Percentiles rank a stretch among this genome's conserved stretches.
phyloP scores from a whole-genome alignment of 2,329 filamentous ascomycete genomes.

The Pyrenophora seminiperda region DNA sequence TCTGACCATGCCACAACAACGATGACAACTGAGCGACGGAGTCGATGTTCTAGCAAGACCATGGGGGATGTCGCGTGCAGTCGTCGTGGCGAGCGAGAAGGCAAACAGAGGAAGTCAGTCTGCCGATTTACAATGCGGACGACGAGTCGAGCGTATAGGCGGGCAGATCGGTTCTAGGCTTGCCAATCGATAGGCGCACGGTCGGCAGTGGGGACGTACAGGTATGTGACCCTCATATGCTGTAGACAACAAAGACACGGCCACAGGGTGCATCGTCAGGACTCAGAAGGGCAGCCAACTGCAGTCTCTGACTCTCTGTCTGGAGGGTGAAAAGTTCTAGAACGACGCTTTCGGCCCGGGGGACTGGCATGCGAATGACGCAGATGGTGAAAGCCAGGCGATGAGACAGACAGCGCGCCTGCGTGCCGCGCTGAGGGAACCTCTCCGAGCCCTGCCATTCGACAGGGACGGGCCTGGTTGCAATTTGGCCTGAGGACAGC shows the following conservation, averaged over 20 bases:
- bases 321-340: constrained; percentile 21
- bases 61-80: constrained; percentile 6
- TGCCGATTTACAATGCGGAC: constrained; percentile 6
- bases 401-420: constrained; percentile 7
- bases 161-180: constrained; percentile 29
- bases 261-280: not conserved
- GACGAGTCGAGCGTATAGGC: constrained; percentile 18
- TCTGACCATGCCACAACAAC: constrained; percentile 7
- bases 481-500: constrained; percentile 1
- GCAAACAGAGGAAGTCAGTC: not conserved
- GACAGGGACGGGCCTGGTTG: constrained; percentile 5
- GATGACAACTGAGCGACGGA: not conserved
- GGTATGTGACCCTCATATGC: not conserved
- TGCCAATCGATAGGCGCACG: constrained; percentile 8
- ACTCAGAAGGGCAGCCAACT: constrained; percentile 4
- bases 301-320: constrained; percentile 5
- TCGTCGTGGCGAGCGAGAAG: not conserved
- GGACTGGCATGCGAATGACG: constrained; percentile 21
- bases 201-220: not conserved
- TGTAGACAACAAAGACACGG: constrained; percentile 6
- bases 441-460: constrained; percentile 23
- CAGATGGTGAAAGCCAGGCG: constrained; percentile 11
- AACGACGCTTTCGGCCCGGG: constrained; percentile 15
- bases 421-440: constrained; percentile 13
- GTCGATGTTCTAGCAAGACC: not conserved